Percentiles rank a stretch among this genome's conserved stretches.
Conservation (phyloP, 2,329 filamentous ascomycete genomes). For the Neodidymelliopsis sp. region DNA sequence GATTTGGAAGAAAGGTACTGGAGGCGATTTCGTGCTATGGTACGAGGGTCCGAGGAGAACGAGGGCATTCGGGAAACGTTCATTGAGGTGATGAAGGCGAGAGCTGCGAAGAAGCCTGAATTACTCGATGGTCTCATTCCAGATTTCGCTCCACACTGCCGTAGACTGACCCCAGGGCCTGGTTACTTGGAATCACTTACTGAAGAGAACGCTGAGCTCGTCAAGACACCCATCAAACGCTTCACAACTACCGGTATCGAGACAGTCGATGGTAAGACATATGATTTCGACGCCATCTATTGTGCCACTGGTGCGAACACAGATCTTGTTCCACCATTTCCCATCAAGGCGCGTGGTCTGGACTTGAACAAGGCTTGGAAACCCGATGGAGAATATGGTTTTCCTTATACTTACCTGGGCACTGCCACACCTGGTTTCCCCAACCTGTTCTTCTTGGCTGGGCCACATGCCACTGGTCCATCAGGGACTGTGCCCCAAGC, state of each 20-base stretch:
- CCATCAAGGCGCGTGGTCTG: conserved; percentile 63
- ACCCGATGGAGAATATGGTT: conserved; percentile 63
- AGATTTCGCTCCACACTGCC: conserved; percentile 45
- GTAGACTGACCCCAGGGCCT: conserved; percentile 46
- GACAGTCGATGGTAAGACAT: conserved; percentile 48
- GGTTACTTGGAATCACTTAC: conserved; percentile 52
- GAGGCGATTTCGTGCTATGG: conserved; percentile 53
- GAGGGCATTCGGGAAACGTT: conserved; percentile 41
- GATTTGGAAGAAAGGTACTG: conserved; percentile 65
- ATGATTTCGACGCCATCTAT: conserved; percentile 57
- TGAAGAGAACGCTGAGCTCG: conserved; percentile 52
- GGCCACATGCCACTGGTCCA: conserved; percentile 49
- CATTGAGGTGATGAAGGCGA: conserved; percentile 48
- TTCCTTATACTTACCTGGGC: conserved; percentile 73
- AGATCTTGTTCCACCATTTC: conserved; percentile 61
- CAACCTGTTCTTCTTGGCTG: conserved; percentile 71
- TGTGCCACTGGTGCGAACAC: conserved; percentile 73
- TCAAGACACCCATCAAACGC: conserved; percentile 49
- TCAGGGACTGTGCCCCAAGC: conserved; percentile 73
- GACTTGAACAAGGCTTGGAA: conserved; percentile 66
- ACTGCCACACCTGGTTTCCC: conserved; percentile 70
- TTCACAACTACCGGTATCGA: conserved; percentile 50
- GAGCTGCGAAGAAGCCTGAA: conserved; percentile 51
- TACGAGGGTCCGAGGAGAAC: conserved; percentile 49
- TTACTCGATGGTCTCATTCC: conserved; percentile 53